Evolutionary conservation across 1,284 basidiomycete genomes (phyloP).

Genomic region (Ceraceosorus bombacis): DNA sequence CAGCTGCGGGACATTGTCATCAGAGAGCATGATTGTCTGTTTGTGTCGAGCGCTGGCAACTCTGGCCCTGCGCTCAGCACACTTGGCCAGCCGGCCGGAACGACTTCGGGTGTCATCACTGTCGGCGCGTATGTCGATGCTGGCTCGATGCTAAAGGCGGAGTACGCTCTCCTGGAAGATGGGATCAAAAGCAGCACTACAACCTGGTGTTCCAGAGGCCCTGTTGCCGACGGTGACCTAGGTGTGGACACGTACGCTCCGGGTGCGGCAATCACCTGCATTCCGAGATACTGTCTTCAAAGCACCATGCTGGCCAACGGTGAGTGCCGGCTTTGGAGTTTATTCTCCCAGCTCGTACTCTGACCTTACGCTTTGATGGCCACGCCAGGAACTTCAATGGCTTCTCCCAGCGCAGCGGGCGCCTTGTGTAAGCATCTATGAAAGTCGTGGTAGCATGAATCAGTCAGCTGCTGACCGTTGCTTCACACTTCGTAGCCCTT

Average conservation of each 20-base stretch:
- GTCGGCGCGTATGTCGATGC: conserved; percentile 48
- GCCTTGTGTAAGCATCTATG: too few relatives aligned
- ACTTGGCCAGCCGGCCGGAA: conserved; percentile 47
- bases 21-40: conserved; percentile 41
- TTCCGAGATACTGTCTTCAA: conserved; percentile 47
- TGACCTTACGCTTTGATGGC: too few relatives aligned
- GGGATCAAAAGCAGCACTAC: conserved; percentile 44
- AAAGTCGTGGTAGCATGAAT: too few relatives aligned
- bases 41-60: conserved; percentile 45
- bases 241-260: conserved; percentile 48
- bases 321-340: too few relatives aligned
- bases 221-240: conserved; percentile 42
- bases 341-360: too few relatives aligned
- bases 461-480: too few relatives aligned
- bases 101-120: conserved; percentile 44
- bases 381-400: conserved; percentile 45
- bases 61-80: conserved; percentile 48
- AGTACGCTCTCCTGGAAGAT: conserved; percentile 47
- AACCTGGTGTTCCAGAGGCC: conserved; percentile 49
- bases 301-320: conserved; percentile 45
- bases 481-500: conserved; percentile 28
- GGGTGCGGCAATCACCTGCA: conserved; percentile 48
- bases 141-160: conserved; percentile 47
- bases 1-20: conserved; percentile 41
- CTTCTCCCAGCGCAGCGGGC: conserved; percentile 46